Base-by-base conservation (phyloP, 257 asterid genomes). In the Verbena officinalis region DNA sequence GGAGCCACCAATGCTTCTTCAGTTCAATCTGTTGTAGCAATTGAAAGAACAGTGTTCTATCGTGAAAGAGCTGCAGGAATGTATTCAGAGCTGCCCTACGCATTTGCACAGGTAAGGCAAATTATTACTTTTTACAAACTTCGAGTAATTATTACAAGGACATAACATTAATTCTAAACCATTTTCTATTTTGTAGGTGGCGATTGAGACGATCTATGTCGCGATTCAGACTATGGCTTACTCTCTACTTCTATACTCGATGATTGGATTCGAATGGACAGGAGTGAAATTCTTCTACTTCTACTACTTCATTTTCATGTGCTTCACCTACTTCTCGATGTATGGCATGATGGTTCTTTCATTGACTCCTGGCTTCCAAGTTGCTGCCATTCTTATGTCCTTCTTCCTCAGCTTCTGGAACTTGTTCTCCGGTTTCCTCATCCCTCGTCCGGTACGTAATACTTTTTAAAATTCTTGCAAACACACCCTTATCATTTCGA, bases 31-130 rank as follows among this genome's bases (percentile, higher is more conserved):
- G 86, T 84, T 38, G 91, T 84, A 21, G 79, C 81, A 8, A 59
- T 81, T 7, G 91, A 81, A 39, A 75, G 91, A 73, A 81, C 88
- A 1, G 91, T 84, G 14, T 84, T 81, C 73, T 84, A 84, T 49
- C 88, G 91, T 9, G 91, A 84, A 75, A 75, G 84, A 66, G 88
- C 88, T 21, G 91, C 91, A 46, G 91, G 91, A 61, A 81, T 81
- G 91, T 84, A 79, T 45, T 84, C 91, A 6, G 88, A 73, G 66
- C 69, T 84, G 59, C 91, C 91, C 1, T 84, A 81, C 52, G 91
- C 91, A 22, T 84, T 84, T 71, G 80, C 91, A 30, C 91, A 84
- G 86, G 91, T 84, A 74, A 43, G 31, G 17, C n/a, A 34, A 9
- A 9, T 0, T 62, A 24, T 39, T 36, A 36, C 3, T 3, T 4